These are phyloP conservation scores for Akanthomyces lecanii DNA, from an alignment of 2,329 filamentous ascomycete species.

Conservation along the genomic window DNA sequence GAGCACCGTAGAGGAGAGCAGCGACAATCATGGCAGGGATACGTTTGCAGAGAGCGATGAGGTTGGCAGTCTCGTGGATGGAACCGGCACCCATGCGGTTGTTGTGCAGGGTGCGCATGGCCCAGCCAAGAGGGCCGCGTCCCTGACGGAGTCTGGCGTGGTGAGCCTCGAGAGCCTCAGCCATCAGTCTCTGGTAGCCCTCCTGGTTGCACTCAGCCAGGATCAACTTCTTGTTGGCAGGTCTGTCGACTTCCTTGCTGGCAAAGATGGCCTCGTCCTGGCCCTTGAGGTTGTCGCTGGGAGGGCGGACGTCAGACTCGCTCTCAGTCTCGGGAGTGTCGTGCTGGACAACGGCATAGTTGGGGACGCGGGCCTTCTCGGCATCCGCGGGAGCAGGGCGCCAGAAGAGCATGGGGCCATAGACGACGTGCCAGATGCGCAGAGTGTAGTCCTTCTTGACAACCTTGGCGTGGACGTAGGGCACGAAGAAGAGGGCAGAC, in stretches of 20 bases:
- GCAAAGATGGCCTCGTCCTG: conserved; percentile 27
- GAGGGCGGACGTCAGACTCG: conserved; percentile 15
- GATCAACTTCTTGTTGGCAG: conserved; percentile 40
- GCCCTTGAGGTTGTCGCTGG: conserved; percentile 24
- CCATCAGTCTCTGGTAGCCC: conserved; percentile 58
- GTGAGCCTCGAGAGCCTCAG: conserved; percentile 51
- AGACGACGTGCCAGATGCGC: conserved; percentile 58
- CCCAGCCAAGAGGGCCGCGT: conserved; percentile 72
- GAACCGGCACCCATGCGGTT: conserved; percentile 69
- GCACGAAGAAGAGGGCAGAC: conserved; percentile 67
- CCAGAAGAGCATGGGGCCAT: conserved; percentile 60
- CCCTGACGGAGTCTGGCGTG: conserved; percentile 60
- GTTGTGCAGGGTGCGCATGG: conserved; percentile 70
- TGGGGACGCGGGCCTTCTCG: conserved; percentile 57
- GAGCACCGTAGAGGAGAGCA: conserved; percentile 65
- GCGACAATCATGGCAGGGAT: conserved; percentile 63
- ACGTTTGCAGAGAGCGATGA: conserved; percentile 58
- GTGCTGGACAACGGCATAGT: conserved; percentile 74
- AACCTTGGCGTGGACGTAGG: conserved; percentile 61
- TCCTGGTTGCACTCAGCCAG: conserved; percentile 46
- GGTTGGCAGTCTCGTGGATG: conserved; percentile 71
- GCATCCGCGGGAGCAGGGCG: conserved; percentile 52
- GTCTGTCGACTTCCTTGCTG: conserved; percentile 31
- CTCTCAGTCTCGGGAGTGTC: conserved; percentile 39
- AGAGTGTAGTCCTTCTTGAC: conserved; percentile 65